Evolutionary conservation across 23 red algal genomes (phyloP).

Genomic region (Gracilaria gracilis): DNA sequence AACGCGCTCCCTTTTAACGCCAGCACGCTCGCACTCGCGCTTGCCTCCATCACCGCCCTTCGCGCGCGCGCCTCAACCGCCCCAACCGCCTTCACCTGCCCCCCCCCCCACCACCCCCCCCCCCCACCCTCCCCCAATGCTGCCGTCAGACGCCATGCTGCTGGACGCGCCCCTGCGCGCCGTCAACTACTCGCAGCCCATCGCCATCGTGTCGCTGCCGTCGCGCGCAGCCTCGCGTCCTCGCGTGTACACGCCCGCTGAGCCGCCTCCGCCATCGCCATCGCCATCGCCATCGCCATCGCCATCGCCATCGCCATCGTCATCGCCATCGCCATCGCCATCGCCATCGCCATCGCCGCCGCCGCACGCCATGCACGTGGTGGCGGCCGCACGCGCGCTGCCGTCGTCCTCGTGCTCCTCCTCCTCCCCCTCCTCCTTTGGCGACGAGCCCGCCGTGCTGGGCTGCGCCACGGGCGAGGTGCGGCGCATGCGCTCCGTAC

Average conservation of each 20-base stretch:
- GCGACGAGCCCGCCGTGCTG: constrained; percentile 14
- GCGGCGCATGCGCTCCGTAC: constrained; percentile 69
- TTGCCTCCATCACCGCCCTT: no score
- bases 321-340: not conserved
- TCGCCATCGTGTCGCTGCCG: constrained; percentile 5
- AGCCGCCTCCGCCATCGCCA: no score
- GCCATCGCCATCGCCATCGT: no score
- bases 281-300: not conserved
- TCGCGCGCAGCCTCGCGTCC: not conserved
- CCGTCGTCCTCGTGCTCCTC: no score
- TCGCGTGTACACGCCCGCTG: not conserved
- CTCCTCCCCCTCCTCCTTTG: no score
- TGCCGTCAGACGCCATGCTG: not conserved
- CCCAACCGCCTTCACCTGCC: not conserved
- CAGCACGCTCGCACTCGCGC: no score
- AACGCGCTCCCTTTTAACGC: no score
- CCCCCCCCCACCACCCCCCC: not conserved
- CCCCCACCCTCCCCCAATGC: no score
- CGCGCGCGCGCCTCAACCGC: not conserved
- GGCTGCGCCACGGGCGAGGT: constrained; percentile 41
- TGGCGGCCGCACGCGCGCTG: no score
- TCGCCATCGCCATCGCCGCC: not conserved
- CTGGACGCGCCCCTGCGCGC: not conserved
- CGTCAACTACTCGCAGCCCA: not conserved
- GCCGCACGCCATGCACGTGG: not conserved